Evolutionary conservation across 208 protist species (phyloP).

Genomic region (Strigomonas culicis): DNA sequence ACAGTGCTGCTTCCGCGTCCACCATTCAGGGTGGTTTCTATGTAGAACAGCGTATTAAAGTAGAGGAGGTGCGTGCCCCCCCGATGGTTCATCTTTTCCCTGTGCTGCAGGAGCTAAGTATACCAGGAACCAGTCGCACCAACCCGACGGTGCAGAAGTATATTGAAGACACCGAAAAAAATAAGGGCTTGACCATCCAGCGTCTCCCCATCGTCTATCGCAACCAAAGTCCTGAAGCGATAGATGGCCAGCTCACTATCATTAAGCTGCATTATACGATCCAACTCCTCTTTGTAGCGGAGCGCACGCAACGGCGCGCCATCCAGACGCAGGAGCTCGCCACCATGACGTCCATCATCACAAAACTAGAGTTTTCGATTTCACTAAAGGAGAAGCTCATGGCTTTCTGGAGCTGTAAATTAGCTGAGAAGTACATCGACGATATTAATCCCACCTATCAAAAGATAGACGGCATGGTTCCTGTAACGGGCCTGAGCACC

Average conservation of each 20-base stretch:
- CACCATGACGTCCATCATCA: conserved; percentile 16
- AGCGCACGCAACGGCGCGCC: conserved; percentile 35
- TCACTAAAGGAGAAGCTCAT: conserved; percentile 35
- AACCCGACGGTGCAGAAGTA: conserved; percentile 13
- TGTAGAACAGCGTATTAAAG: conserved; percentile 11
- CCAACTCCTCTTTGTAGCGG: conserved; percentile 44
- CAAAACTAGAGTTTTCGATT: conserved; percentile 24
- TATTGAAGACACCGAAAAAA: conserved; percentile 18
- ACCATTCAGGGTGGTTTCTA: conserved; percentile 11
- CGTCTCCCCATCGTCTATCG: conserved; percentile 45
- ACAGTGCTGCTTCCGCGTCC: not conserved
- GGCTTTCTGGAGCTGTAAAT: no score
- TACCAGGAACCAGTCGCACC: not conserved
- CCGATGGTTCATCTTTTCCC: conserved; percentile 34
- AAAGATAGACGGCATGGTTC: no score
- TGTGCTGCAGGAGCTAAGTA: conserved; percentile 16
- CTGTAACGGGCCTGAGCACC: no score
- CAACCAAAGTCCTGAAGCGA: conserved; percentile 22
- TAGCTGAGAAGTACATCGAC: no score
- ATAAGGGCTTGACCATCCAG: conserved; percentile 5
- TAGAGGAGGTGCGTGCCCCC: conserved; percentile 17
- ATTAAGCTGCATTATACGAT: conserved; percentile 43
- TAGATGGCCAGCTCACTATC: conserved; percentile 31
- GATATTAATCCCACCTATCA: no score
- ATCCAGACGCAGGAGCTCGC: conserved; percentile 42